Base-by-base conservation (phyloP, 1,139 yeast genomes). In the Pichia sp. region DNA sequence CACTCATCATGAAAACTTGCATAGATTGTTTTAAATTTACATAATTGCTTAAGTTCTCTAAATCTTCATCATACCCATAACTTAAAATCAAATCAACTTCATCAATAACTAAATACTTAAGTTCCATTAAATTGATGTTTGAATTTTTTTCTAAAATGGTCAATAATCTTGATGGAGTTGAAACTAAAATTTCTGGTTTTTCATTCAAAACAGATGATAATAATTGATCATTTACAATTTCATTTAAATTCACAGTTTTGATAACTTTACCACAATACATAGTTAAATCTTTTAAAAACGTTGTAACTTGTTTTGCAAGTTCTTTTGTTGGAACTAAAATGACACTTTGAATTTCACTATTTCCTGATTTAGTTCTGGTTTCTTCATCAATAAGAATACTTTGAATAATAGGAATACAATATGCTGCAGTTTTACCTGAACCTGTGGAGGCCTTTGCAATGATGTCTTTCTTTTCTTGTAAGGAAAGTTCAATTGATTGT, bases 301-400 rank as follows among this genome's bases (percentile, higher is more conserved):
- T 78, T 45, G 77, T 70, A 16, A 91, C 97, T 71, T 95, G 99
- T 60, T 81, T 84, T 3, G 99, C 96, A 66, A 93, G 74, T 70
- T 93, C 99, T 70, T 98, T 83, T 1, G 99, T 93, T 29, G 99
- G 99, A 0, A 96, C 96, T 60, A 93, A 71, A 3, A 93, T 91
- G 53, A 93, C 80, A 18, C 95, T 91, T 16, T 96, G 91, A n/a
- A 83, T 75, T 59, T 91, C 95, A 16, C 52, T 51, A 14, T 14
- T 39, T 13, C 10, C 29, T 14, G 29, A 22, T 25, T 39, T 39
- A 14, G 7, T 19, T 38, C 14, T 22, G 13, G 41, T 39, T 4
- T 43, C 38, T 44, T 49, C 56, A 30, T 56, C 62, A 16, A 60
- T 80, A 84, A 96, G 86, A 50, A 93, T 76, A 1, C 89, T 83